A percentile compares a stretch with the other conserved stretches of the same genome.
Conservation (phyloP, 148 eudicot species). For the Euryodendron excelsum region DNA sequence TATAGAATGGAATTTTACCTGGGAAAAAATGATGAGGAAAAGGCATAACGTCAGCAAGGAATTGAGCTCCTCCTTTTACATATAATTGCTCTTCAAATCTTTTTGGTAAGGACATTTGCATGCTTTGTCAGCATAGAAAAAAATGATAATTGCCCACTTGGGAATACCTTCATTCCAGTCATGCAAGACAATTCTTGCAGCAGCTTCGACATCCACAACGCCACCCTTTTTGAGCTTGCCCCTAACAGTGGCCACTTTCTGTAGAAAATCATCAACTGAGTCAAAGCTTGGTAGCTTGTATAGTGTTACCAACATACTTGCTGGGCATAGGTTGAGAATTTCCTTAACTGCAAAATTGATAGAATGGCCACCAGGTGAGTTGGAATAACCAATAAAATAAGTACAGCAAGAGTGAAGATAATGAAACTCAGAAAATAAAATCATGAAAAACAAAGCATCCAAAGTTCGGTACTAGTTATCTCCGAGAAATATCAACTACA, state of each 20-base stretch:
- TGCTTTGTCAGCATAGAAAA: not conserved
- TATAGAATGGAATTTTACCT: conserved; percentile 94
- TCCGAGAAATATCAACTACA: not conserved
- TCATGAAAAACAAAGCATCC: not conserved
- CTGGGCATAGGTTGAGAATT: conserved; percentile 85
- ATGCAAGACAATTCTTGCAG: conserved; percentile 85
- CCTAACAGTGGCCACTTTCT: conserved; percentile 76
- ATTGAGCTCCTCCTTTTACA: too few species aligned
- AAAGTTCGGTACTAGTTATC: not conserved
- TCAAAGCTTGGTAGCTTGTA: conserved; percentile 91
- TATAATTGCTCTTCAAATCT: too few species aligned
- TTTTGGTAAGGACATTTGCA: not conserved
- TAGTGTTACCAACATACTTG: conserved; percentile 55
- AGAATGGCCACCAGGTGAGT: not conserved
- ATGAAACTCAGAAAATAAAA: not conserved
- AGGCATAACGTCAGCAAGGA: not conserved
- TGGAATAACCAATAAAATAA: not conserved
- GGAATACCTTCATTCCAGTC: conserved; percentile 95
- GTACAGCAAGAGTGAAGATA: not conserved
- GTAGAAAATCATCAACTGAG: conserved; percentile 85
- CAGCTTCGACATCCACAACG: conserved; percentile 69
- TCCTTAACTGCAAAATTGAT: conserved; percentile 65
- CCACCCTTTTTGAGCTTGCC: conserved; percentile 97
- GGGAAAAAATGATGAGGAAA: not conserved
- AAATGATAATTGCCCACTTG: not conserved